These are phyloP conservation scores for Salicornia ramosissima DNA, from an alignment of 148 eudicot genomes.

Conservation along the genomic window DNA sequence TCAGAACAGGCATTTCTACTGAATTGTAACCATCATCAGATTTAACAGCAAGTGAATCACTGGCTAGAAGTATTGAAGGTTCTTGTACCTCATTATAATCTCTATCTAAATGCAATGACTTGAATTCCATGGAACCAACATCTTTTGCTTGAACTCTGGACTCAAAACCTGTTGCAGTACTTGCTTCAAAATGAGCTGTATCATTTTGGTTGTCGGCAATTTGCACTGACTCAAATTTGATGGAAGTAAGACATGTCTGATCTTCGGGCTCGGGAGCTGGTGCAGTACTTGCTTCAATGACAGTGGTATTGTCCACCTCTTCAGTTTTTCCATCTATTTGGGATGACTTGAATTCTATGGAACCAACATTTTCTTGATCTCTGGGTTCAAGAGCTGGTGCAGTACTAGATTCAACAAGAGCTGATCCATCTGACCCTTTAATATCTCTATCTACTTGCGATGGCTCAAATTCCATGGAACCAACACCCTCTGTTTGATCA, in stretches of 20 bases:
- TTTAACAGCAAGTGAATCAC: not conserved
- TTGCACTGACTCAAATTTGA: too few relatives aligned
- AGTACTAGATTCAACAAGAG: slow-evolving; percentile 7
- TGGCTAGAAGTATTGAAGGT: not conserved
- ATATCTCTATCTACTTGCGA: slow-evolving; percentile 3
- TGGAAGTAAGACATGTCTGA: too few relatives aligned
- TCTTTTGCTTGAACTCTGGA: too few relatives aligned
- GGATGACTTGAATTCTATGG: slow-evolving; percentile 1
- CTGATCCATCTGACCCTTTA: not conserved
- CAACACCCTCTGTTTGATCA: slow-evolving; percentile 10
- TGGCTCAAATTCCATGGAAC: slow-evolving; percentile 13
- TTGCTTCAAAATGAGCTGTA: too few relatives aligned
- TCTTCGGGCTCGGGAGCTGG: too few relatives aligned
- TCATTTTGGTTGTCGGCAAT: too few relatives aligned
- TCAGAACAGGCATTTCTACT: not conserved
- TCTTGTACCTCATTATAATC: not conserved
- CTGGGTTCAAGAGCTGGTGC: not conserved
- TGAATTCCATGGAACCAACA: too few relatives aligned
- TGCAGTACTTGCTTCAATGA: too few relatives aligned
- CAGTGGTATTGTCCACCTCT: not conserved
- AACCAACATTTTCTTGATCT: slow-evolving; percentile 12
- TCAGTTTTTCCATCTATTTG: not conserved
- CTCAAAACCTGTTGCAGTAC: too few relatives aligned
- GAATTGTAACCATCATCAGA: not conserved
- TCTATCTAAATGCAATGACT: too few relatives aligned